Conservation (phyloP, 164 flowering plant genomes). For the Aristolochia contorta region DNA sequence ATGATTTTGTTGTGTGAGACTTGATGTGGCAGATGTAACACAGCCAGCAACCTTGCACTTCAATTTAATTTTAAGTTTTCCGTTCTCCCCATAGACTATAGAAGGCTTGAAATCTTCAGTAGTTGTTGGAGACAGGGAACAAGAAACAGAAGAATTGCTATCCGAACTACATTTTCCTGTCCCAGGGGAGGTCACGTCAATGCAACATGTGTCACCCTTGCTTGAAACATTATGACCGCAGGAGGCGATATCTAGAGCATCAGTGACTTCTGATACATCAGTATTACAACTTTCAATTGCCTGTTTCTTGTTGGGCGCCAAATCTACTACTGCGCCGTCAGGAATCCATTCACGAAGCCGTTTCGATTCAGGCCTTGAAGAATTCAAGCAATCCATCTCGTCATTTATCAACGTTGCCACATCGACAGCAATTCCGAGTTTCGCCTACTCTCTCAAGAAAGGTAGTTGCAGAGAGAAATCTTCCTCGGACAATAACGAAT, state of each 20-base stretch:
- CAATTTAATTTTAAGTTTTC: neutral
- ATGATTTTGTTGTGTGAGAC: neutral
- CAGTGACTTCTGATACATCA: neutral
- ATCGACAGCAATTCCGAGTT: neutral
- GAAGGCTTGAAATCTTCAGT: neutral
- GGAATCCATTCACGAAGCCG: neutral
- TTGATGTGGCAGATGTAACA: neutral
- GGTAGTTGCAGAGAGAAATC: neutral
- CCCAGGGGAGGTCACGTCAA: neutral
- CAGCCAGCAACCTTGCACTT: neutral
- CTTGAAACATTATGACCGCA: constrained; percentile 2
- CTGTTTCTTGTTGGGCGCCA: neutral
- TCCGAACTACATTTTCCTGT: neutral
- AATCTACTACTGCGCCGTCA: neutral
- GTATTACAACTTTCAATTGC: neutral
- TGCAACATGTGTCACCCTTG: neutral
- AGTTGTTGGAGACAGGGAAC: neutral
- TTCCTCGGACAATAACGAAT: neutral
- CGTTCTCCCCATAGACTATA: neutral
- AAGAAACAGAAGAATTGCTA: neutral
- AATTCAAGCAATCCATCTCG: neutral
- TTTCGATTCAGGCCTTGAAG: neutral
- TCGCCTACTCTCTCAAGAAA: neutral
- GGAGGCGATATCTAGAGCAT: neutral
- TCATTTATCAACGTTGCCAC: neutral